Evolutionary conservation across 768 basidiomycete species (phyloP).

Genomic region (Paxillus involutus): DNA sequence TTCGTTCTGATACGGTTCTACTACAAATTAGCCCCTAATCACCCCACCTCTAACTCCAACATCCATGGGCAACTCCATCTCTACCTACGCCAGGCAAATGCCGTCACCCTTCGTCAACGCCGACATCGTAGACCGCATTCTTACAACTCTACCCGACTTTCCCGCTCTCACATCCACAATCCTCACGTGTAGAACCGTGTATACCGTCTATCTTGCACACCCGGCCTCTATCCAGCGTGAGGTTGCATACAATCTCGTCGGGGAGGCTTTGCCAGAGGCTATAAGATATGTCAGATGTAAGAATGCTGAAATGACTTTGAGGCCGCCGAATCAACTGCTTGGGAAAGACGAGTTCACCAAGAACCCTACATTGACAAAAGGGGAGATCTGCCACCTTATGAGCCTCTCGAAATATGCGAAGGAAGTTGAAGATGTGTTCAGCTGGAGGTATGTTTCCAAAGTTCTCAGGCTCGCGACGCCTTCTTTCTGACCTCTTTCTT

Average conservation of each 20-base stretch:
- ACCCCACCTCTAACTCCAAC: not conserved
- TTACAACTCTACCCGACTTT: conserved; percentile 26
- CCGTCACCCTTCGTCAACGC: conserved; percentile 23
- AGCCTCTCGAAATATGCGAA: conserved; percentile 18
- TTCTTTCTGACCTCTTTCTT: not conserved
- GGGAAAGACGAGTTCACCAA: conserved; percentile 17
- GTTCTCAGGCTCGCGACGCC: not conserved
- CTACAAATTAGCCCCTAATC: not conserved
- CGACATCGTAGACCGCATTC: conserved; percentile 29
- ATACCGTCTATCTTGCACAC: conserved; percentile 24
- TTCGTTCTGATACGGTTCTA: too few relatives aligned
- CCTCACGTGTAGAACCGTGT: conserved; percentile 24
- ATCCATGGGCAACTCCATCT: not conserved
- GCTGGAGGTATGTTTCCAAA: conserved; percentile 29
- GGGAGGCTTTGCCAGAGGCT: conserved; percentile 30
- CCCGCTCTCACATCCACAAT: conserved; percentile 17
- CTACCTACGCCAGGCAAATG: not conserved
- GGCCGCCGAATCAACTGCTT: not conserved
- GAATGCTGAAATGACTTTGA: not conserved
- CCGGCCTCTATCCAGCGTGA: conserved; percentile 28
- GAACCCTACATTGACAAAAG: conserved; percentile 13
- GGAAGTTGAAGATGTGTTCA: conserved; percentile 36
- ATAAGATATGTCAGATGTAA: conserved; percentile 23
- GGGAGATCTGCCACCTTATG: conserved; percentile 21
- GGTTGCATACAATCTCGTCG: conserved; percentile 29